These are phyloP conservation scores for Penicillium sp. DNA, from an alignment of 2,329 filamentous ascomycete genomes.

Conservation along the genomic window DNA sequence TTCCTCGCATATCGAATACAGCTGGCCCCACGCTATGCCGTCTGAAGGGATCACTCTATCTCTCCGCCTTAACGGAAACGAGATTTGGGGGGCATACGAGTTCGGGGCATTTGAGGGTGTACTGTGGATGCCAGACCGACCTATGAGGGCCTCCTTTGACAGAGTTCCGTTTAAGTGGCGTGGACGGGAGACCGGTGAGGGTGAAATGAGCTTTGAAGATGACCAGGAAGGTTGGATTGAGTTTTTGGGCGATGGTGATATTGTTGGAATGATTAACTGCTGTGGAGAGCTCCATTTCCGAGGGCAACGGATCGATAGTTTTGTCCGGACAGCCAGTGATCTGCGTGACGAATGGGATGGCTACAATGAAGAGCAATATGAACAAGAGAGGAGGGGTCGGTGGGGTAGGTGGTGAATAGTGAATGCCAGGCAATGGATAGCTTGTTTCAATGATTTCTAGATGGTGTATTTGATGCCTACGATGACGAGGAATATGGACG, in stretches of 20 bases:
- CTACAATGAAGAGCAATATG: neutral
- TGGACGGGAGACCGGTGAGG: neutral
- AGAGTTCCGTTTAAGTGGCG: neutral
- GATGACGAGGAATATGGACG: neutral
- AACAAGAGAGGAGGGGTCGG: neutral
- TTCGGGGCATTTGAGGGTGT: neutral
- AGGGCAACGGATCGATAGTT: neutral
- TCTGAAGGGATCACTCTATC: neutral
- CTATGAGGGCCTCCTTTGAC: neutral
- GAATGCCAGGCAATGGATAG: neutral
- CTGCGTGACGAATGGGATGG: neutral
- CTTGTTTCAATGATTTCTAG: neutral
- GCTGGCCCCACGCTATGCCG: neutral
- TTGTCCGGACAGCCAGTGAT: neutral
- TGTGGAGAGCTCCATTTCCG: neutral
- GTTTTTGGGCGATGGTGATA: constrained; percentile 1
- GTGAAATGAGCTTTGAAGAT: neutral
- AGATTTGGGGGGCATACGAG: neutral
- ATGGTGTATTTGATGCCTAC: neutral
- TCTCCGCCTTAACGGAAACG: neutral
- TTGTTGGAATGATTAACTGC: neutral
- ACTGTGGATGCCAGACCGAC: neutral
- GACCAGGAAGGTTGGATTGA: neutral
- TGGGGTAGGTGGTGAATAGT: neutral
- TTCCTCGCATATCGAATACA: neutral